A percentile compares a stretch with the other conserved stretches of the same genome.
Conservation (phyloP, 2,329 filamentous ascomycete genomes). For the Colletotrichum zoysiae region DNA sequence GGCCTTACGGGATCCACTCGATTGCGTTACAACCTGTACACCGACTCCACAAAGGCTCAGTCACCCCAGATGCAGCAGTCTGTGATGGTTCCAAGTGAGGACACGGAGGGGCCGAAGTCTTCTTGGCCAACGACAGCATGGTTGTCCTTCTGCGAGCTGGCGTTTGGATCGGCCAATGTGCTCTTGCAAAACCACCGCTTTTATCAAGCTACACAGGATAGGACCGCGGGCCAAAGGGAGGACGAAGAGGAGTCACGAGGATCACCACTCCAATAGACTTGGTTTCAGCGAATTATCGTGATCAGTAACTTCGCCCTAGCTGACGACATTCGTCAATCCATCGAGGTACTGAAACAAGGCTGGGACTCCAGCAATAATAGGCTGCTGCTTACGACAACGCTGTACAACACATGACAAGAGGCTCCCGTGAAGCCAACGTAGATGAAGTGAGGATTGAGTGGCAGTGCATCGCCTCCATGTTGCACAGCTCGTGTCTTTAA, state of each 20-base stretch:
- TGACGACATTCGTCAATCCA: background rate
- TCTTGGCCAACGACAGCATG: background rate
- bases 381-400: slow-evolving; percentile 3
- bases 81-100: background rate
- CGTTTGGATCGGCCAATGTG: background rate
- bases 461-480: background rate
- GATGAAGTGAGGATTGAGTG: slow-evolving; percentile 20
- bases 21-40: slow-evolving; percentile 77
- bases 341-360: background rate
- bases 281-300: too few relatives aligned
- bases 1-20: slow-evolving; percentile 80
- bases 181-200: background rate
- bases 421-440: background rate
- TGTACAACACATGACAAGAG: slow-evolving; percentile 6
- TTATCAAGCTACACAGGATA: background rate
- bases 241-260: background rate
- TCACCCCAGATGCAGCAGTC: background rate
- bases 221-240: too few relatives aligned
- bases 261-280: background rate
- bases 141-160: background rate
- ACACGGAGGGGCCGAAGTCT: background rate
- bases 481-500: background rate
- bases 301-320: background rate
- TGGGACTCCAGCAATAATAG: background rate
- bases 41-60: background rate